Evolutionary conservation across 345 rosid genomes (phyloP), one percentile per base, ranked within the genome.

Genomic region (Arabis alpina): DNA sequence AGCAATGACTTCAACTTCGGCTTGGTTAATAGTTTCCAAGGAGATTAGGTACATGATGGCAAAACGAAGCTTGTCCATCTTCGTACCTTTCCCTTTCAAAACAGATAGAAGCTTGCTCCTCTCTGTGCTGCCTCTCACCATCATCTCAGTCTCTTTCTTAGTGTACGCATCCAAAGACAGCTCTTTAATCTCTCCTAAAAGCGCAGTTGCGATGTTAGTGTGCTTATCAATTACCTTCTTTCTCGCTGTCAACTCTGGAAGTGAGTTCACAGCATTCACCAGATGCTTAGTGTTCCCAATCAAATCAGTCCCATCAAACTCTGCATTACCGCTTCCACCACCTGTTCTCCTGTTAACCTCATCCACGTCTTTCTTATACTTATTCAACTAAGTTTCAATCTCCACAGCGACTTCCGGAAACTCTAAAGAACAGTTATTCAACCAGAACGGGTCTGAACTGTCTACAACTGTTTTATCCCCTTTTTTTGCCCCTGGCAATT

Each of bases 161-260:
- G 88, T 86, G 67, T 71, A 91, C 15, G 85, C 80, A 78, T 88
- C 97, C 24, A 91, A 83, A 57, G 96, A 86, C 56, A 93, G 75
- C 78, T 88, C 96, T 83, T 88, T 91, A 82, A 88, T 91, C 79
- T 91, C 85, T 39, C 86, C 90, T 76, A 91, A 53, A 50, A 91
- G 72, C 25, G 80, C 83, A 5, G 96, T 87, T 0, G 93, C 93
- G 52, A 88, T 87, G 74, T 88, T 86, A 10, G 90, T 87, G 76
- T 87, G 96, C 82, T 91, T 91, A 70, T 88, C 97, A 69, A 88
- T 91, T 64, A 88, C 86, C 74, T 84, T 85, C 81, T 88, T 88
- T 64, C 93, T 77, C 76, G 88, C 93, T 0, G 90, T 87, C 78
- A 91, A 70, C 82, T 87, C 93, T 8, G 96, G 96, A 57, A 91